Base-by-base conservation (phyloP, 768 basidiomycete species). In the Suillus alpinus region DNA sequence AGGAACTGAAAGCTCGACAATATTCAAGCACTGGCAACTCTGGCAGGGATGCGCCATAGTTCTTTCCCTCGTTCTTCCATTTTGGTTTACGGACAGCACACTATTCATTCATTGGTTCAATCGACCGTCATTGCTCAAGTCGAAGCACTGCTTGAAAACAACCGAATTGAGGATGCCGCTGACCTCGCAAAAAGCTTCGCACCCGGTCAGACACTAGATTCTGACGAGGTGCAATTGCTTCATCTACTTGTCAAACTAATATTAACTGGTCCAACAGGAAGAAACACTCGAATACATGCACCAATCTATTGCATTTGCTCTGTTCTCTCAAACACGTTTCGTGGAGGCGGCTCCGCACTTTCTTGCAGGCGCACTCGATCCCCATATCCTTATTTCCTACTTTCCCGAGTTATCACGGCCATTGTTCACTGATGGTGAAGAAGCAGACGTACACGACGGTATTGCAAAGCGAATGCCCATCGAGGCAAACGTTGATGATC, bases 331-430 rank as follows among this genome's bases (percentile, higher is more conserved):
- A 70, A 93, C 92, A 0, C 78, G 87, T 55, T 95, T 97, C 70
- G 87, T 90, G 62, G 89, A 92, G 60, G 94, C 94, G 1, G 89
- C 88, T 18, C 83, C 82, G 63, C 83, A 91, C 67, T 81, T 96
- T 59, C 86, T 89, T 67, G 81, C 85, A 58, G 94, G 92, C 39
- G 84, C 88, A 49, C 75, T 92, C n/a, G 94, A 97, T 73, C 92
- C 94, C 0, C 84, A 94, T 14, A 71, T 95, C 3, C 80, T 94
- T 41, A 77, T 95, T 62, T 86, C 91, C 63, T 88, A 92, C 71
- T 95, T 87, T 67, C 86, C 91, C 7, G 81, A 86, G 61, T 75
- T 95, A n/a, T 81, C 88, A 32, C 90, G 89, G 20, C 75, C 79
- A 12, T 75, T 94, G 31, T 87, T 89, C 68, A 66, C 65, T 12